These are phyloP conservation scores for Lachancea cidri DNA, from an alignment of 805 yeast species.

Conservation along the genomic window DNA sequence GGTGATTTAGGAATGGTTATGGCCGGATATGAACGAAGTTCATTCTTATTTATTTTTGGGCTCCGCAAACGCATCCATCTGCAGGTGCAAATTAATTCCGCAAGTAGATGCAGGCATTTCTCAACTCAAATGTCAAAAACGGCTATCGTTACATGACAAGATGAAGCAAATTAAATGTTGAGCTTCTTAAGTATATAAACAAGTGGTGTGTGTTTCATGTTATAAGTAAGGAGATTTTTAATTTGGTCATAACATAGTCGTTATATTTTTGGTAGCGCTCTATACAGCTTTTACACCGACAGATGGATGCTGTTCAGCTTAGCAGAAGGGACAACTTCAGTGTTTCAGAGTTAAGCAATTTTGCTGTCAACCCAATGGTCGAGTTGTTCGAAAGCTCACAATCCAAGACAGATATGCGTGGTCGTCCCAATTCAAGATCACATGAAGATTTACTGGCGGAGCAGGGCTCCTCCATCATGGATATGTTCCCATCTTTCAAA, in stretches of 20 bases:
- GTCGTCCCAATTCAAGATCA: neutral
- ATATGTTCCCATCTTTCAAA: slow-evolving; percentile 5
- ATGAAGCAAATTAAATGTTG: too few species aligned
- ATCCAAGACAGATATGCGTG: neutral
- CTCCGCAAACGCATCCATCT: neutral
- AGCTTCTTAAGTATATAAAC: too few species aligned
- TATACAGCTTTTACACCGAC: neutral
- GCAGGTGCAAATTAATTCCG: neutral
- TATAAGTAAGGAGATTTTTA: too few species aligned
- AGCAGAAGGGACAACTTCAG: neutral
- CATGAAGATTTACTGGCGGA: neutral
- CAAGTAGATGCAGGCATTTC: neutral
- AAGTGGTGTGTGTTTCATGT: too few species aligned
- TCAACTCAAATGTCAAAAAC: neutral
- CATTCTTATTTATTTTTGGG: neutral
- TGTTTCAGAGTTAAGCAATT: neutral
- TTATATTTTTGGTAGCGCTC: too few species aligned
- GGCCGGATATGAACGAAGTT: too few species aligned
- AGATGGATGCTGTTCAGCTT: neutral
- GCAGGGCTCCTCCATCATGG: neutral
- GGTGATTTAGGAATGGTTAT: too few species aligned
- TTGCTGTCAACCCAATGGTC: neutral
- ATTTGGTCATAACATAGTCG: too few species aligned
- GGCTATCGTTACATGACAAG: neutral
- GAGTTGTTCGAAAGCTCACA: neutral